phyloP scores from a whole-genome alignment of 1,284 basidiomycete species.

The Ceratobasidium sp. region DNA sequence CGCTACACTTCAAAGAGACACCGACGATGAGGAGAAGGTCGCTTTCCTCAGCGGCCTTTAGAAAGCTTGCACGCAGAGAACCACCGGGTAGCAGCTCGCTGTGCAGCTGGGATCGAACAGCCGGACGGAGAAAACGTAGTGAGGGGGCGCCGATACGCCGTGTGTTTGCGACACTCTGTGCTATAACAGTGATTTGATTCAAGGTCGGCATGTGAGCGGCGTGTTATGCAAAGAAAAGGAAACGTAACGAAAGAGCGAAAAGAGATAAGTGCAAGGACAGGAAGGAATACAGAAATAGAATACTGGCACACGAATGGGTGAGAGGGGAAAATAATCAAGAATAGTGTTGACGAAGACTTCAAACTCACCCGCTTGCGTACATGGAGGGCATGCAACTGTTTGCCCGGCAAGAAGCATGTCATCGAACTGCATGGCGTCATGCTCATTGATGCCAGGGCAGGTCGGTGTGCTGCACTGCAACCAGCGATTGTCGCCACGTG shows the following conservation, averaged over 20 bases:
- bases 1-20: neutral
- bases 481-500: neutral
- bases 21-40: slow-evolving; percentile 6
- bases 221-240: too few relatives aligned
- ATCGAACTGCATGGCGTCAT: neutral
- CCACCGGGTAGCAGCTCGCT: neutral
- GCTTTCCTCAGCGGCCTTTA: neutral
- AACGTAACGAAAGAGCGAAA: too few relatives aligned
- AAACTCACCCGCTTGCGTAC: neutral
- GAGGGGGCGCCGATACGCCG: neutral
- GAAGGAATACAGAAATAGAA: too few relatives aligned
- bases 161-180: neutral
- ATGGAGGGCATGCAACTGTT: neutral
- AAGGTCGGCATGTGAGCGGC: too few relatives aligned
- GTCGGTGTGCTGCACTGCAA: neutral
- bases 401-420: neutral
- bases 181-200: too few relatives aligned
- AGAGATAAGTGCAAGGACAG: too few relatives aligned
- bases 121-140: neutral
- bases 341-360: too few relatives aligned
- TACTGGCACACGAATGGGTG: too few relatives aligned
- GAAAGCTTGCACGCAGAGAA: neutral
- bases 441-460: neutral
- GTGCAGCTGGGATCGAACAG: neutral
- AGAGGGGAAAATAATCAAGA: neutral